A percentile compares a stretch with the other conserved stretches of the same genome.
These are phyloP conservation scores for Diutina neorugosa DNA, from an alignment of 1,139 yeast species.

Conservation along the genomic window DNA sequence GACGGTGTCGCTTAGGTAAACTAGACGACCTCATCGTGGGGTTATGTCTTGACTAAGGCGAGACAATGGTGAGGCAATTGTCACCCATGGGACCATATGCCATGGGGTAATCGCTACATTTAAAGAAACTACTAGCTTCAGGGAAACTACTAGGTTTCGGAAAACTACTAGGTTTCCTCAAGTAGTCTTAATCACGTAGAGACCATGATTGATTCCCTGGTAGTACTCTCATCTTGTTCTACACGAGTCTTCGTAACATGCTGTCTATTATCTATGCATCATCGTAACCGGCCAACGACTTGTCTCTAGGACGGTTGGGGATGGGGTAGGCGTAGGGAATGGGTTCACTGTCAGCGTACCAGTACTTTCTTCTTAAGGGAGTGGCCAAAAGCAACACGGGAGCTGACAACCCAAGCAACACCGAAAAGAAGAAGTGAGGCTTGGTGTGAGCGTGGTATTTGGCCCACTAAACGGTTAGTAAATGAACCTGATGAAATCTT, in stretches of 20 bases:
- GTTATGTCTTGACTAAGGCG: too few relatives aligned
- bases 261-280: conserved; percentile 19
- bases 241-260: background rate
- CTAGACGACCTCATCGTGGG: too few relatives aligned
- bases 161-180: too few relatives aligned
- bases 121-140: too few relatives aligned
- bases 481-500: too few relatives aligned
- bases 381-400: conserved; percentile 52
- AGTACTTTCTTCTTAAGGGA: conserved; percentile 59
- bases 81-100: too few relatives aligned
- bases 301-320: conserved; percentile 45
- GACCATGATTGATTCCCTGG: too few relatives aligned
- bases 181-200: too few relatives aligned
- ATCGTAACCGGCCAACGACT: conserved; percentile 40
- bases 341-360: conserved; percentile 56
- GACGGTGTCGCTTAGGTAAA: too few relatives aligned
- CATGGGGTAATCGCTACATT: too few relatives aligned
- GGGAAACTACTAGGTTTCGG: too few relatives aligned
- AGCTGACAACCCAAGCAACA: conserved; percentile 53
- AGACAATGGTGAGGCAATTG: too few relatives aligned
- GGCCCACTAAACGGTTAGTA: conserved; percentile 46
- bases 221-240: background rate
- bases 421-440: conserved; percentile 69
- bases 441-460: conserved; percentile 71
- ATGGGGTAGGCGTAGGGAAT: conserved; percentile 63